These are phyloP conservation scores for Jackrogersella multiformis DNA, from an alignment of 495 filamentous ascomycete species.

Conservation along the genomic window DNA sequence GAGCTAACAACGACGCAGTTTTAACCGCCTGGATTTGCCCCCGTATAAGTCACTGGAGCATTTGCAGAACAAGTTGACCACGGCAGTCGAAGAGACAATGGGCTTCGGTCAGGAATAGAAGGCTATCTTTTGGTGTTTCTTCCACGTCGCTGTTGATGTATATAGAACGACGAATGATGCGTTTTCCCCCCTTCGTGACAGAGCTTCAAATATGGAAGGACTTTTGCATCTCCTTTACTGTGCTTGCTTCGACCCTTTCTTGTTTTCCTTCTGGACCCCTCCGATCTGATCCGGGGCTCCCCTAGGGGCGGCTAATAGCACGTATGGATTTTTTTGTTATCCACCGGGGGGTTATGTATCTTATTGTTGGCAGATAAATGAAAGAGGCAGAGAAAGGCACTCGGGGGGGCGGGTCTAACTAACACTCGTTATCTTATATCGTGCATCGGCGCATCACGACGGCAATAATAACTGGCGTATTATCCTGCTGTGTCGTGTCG, in stretches of 20 bases:
- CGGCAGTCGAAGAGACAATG: conserved; percentile 98
- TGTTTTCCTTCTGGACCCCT: background rate
- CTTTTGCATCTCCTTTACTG: conserved; percentile 34
- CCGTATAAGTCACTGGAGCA: conserved; percentile 89
- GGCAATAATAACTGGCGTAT: background rate
- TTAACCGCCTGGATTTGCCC: conserved; percentile 96
- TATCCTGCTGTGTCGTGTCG: background rate
- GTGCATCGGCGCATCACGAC: conserved; percentile 4
- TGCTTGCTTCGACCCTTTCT: conserved; percentile 1
- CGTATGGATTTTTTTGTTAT: conserved; percentile 10
- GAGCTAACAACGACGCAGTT: conserved; percentile 66
- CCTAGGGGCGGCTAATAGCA: conserved; percentile 20
- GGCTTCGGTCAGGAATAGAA: conserved; percentile 95
- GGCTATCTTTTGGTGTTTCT: conserved; percentile 30
- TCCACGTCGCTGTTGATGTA: conserved; percentile 21
- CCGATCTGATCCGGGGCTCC: background rate
- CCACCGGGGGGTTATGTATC: background rate
- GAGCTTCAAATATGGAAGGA: conserved; percentile 25
- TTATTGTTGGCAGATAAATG: conserved; percentile 9
- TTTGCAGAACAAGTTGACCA: conserved; percentile 87
- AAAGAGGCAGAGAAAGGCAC: conserved; percentile 14
- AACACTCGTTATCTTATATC: conserved; percentile 14
- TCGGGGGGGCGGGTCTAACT: conserved; percentile 7
- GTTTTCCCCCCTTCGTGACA: conserved; percentile 25
- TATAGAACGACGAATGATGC: conserved; percentile 41